Evolutionary conservation across 352 stramenopile genomes (phyloP).

Genomic region (Pythium pyrilobum): DNA sequence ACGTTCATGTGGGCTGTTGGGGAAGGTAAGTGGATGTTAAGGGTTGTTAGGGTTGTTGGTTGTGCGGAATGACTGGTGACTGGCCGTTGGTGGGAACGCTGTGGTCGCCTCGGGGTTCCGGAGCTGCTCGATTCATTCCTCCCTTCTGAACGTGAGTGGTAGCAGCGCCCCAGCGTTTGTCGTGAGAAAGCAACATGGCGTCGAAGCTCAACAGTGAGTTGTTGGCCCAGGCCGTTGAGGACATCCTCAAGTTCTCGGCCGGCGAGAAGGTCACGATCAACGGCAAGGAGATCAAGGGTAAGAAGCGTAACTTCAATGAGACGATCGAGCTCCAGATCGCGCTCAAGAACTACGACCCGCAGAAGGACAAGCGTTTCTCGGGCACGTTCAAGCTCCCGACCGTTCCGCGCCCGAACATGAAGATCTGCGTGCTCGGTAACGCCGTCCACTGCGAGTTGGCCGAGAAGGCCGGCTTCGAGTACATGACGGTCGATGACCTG

Average conservation of each 20-base stretch:
- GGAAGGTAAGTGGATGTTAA: slow-evolving; percentile 4
- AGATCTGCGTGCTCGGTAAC: slow-evolving; percentile 99
- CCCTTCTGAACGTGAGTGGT: slow-evolving; percentile 67
- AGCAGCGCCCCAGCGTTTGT: slow-evolving; percentile 48
- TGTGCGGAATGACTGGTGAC: slow-evolving; percentile 15
- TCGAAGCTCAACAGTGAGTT: slow-evolving; percentile 98
- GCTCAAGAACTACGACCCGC: slow-evolving; percentile 99
- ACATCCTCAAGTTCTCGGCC: slow-evolving; percentile 94
- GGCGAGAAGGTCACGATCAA: slow-evolving; percentile 92
- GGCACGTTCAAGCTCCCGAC: slow-evolving; percentile 98
- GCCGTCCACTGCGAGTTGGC: slow-evolving; percentile 98
- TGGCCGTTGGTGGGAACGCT: neutral
- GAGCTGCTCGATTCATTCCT: too few species aligned
- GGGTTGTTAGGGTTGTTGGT: slow-evolving; percentile 16
- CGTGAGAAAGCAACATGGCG: slow-evolving; percentile 45
- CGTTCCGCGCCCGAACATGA: slow-evolving; percentile 93
- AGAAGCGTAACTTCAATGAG: slow-evolving; percentile 99
- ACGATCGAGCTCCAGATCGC: slow-evolving; percentile 98
- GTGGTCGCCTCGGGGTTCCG: too few species aligned
- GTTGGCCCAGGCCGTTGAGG: slow-evolving; percentile 93
- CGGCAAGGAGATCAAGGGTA: slow-evolving; percentile 94
- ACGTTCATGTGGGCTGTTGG: slow-evolving; percentile 1
- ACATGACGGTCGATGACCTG: slow-evolving; percentile 98
- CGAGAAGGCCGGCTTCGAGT: slow-evolving; percentile 96
- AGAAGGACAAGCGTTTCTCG: slow-evolving; percentile 99